Percentiles rank a stretch among this genome's conserved stretches.
Conservation (phyloP, 306 rosid species). For the Ormosia semicastrata region DNA sequence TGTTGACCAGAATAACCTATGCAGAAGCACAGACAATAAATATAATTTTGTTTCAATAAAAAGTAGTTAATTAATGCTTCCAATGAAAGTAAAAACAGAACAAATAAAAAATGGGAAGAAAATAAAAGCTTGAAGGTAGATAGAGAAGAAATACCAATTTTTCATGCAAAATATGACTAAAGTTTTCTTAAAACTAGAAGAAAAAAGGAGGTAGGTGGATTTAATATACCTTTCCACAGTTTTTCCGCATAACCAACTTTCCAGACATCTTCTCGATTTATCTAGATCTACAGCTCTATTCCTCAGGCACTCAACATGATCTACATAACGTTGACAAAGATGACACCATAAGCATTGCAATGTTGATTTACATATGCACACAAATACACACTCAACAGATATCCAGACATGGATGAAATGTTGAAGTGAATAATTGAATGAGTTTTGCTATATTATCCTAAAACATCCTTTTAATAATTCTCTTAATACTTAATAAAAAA, state of each 20-base stretch:
- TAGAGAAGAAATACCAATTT: no score
- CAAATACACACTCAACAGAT: background rate
- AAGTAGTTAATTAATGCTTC: conserved; percentile 8
- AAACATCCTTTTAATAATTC: no score
- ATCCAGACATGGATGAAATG: background rate
- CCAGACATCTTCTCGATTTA: conserved; percentile 28
- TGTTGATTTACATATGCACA: background rate
- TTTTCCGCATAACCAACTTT: conserved; percentile 65
- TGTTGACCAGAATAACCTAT: background rate
- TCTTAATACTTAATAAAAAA: no score
- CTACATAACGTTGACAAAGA: conserved; percentile 47
- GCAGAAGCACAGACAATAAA: background rate
- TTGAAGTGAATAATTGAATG: conserved; percentile 17
- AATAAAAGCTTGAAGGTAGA: background rate
- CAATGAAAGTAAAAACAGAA: background rate
- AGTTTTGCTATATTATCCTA: no score
- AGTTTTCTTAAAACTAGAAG: background rate
- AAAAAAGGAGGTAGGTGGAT: background rate
- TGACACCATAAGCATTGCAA: conserved; percentile 13
- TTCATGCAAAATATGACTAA: background rate
- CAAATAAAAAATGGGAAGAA: background rate
- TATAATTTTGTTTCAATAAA: background rate
- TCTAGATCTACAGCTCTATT: conserved; percentile 17
- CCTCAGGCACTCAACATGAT: conserved; percentile 64
- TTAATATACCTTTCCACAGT: conserved; percentile 63